phyloP scores from a whole-genome alignment of 2,329 filamentous ascomycete species.

The Fusarium continuum region DNA sequence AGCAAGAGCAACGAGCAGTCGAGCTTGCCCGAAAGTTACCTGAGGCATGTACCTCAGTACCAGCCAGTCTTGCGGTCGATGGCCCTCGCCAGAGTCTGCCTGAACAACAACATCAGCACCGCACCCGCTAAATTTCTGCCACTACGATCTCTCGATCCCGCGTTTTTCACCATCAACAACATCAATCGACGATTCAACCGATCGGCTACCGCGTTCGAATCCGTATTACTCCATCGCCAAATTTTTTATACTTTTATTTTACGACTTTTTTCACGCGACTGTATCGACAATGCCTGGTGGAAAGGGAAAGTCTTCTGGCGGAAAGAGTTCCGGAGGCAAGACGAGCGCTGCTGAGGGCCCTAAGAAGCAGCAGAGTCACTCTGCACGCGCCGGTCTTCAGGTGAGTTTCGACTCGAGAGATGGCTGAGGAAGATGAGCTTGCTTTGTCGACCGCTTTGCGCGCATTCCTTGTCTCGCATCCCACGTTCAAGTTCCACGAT shows the following conservation, averaged over 20 bases:
- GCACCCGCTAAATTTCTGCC: slow-evolving; percentile 45
- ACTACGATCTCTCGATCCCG: slow-evolving; percentile 41
- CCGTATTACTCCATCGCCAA: slow-evolving; percentile 26
- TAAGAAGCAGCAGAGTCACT: slow-evolving; percentile 95
- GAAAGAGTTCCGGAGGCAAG: slow-evolving; percentile 88
- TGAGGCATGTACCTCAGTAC: slow-evolving; percentile 35
- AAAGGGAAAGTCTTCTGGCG: slow-evolving; percentile 92
- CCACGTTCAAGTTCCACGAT: slow-evolving; percentile 35
- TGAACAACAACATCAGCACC: slow-evolving; percentile 45
- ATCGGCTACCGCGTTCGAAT: slow-evolving; percentile 38
- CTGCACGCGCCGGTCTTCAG: slow-evolving; percentile 93
- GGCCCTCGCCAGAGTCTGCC: slow-evolving; percentile 33
- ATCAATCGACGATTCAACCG: slow-evolving; percentile 36
- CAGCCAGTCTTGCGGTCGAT: slow-evolving; percentile 15
- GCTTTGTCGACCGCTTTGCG: slow-evolving; percentile 36
- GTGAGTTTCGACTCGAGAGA: slow-evolving; percentile 63
- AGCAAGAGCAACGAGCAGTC: neutral
- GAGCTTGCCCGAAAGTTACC: slow-evolving; percentile 19
- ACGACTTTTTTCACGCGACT: slow-evolving; percentile 36
- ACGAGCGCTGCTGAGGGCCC: slow-evolving; percentile 68
- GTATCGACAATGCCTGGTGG: slow-evolving; percentile 74
- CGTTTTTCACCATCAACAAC: slow-evolving; percentile 42
- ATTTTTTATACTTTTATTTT: slow-evolving; percentile 28
- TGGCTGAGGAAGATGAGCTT: slow-evolving; percentile 11
- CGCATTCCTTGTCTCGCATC: slow-evolving; percentile 41